phyloP scores from a whole-genome alignment of 768 basidiomycete species.

The Boletus vinaceobasis region DNA sequence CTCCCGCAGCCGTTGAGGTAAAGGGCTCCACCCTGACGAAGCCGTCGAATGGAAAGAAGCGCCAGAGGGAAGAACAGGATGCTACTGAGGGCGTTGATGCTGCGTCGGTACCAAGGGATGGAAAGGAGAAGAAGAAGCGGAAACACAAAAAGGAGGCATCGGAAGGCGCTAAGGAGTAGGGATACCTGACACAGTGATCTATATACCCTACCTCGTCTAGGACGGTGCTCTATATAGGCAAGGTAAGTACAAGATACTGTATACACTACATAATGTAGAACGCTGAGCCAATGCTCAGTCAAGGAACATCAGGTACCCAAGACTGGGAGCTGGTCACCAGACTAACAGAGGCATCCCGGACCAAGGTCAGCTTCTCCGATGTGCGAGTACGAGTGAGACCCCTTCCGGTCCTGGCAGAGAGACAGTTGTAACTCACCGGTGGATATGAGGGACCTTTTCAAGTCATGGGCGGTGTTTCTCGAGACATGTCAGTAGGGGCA shows the following conservation, averaged over 20 bases:
- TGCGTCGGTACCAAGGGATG: slow-evolving; percentile 16
- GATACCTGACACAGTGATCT: not conserved
- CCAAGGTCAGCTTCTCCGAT: too few relatives aligned
- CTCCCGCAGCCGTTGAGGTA: slow-evolving; percentile 6
- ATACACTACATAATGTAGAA: not conserved
- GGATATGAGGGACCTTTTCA: too few relatives aligned
- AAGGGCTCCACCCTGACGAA: slow-evolving; percentile 11
- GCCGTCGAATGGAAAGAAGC: slow-evolving; percentile 24
- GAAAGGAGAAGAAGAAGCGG: slow-evolving; percentile 32
- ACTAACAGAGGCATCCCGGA: too few relatives aligned
- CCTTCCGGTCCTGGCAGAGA: too few relatives aligned
- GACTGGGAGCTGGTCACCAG: too few relatives aligned
- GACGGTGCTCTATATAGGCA: not conserved
- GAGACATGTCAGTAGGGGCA: too few relatives aligned
- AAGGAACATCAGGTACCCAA: too few relatives aligned
- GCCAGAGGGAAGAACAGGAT: slow-evolving; percentile 18
- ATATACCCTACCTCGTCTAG: slow-evolving; percentile 1
- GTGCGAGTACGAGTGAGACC: too few relatives aligned
- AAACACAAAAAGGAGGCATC: slow-evolving; percentile 15
- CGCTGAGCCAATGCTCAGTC: not conserved
- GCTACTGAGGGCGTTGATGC: slow-evolving; percentile 3
- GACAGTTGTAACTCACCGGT: not conserved
- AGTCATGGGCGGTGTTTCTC: too few relatives aligned
- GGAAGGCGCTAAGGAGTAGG: slow-evolving; percentile 2
- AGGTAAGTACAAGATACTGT: not conserved